phyloP scores from a whole-genome alignment of 352 stramenopile genomes.

The Pythium monospermum region DNA sequence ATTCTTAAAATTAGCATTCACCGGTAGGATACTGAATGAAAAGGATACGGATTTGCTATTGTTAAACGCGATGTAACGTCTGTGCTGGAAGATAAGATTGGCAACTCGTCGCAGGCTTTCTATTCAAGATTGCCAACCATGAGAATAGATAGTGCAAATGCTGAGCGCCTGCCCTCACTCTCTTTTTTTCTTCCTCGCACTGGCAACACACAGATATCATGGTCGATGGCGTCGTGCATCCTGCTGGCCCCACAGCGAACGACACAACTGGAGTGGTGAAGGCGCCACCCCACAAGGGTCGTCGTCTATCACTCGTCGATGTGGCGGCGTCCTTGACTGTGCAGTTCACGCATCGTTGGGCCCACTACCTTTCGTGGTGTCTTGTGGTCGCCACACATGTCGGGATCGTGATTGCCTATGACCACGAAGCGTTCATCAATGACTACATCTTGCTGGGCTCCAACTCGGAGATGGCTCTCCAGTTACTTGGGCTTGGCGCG shows the following conservation, averaged over 20 bases:
- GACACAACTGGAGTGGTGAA: too few species aligned
- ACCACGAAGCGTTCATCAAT: slow-evolving; percentile 21
- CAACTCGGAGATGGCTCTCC: slow-evolving; percentile 20
- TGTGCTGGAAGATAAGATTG: too few species aligned
- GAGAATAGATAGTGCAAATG: not conserved
- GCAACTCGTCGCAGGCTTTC: too few species aligned
- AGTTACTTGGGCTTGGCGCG: slow-evolving; percentile 17
- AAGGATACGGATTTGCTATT: too few species aligned
- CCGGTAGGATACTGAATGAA: too few species aligned
- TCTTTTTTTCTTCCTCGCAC: not conserved
- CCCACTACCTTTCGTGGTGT: slow-evolving; percentile 9
- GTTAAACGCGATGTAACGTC: too few species aligned
- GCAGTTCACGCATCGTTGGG: slow-evolving; percentile 9
- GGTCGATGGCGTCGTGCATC: not conserved
- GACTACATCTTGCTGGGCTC: slow-evolving; percentile 22
- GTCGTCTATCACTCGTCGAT: not conserved
- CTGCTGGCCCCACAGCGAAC: not conserved
- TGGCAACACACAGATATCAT: not conserved
- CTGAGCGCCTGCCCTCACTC: not conserved
- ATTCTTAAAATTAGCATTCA: too few species aligned
- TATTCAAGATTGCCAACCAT: too few species aligned
- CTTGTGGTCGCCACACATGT: slow-evolving; percentile 15
- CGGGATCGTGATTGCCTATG: slow-evolving; percentile 16
- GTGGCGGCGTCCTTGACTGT: not conserved
- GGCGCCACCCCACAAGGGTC: not conserved